Base-by-base conservation (phyloP, 495 filamentous ascomycete genomes). In the Geoglossum glabrum region DNA sequence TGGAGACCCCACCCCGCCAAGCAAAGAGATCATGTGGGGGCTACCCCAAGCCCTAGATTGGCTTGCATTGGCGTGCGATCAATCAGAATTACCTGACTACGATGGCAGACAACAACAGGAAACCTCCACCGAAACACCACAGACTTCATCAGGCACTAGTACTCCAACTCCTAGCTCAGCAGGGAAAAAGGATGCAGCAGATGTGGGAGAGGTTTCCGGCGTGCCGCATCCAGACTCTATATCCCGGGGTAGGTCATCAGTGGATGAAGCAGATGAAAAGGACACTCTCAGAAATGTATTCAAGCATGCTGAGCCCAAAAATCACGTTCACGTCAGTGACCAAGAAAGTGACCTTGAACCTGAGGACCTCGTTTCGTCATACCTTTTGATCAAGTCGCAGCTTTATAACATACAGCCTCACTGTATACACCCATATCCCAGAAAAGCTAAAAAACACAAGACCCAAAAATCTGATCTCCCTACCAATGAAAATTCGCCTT, bases 41-140 rank as follows among this genome's bases (percentile, higher is more conserved):
- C 69, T 96, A 50, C 83, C 92, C 58, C 87, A 92, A 65, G 77
- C 79, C n/a, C 62, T 96, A 30, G 85, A 94, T 62, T 95, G 86
- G 86, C 72, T 96, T 21, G 85, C 86, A 23, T 71, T 85, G 60
- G 76, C 87, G 61, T 84, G 79, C 63, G 70, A 75, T 17, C 70
- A 72, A 60, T 76, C 79, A 5, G 83, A 90, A 63, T 75, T 92
- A 31, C 81, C 82, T 1, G 54, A 15, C 38, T 56, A 56, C 54
- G 38, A 58, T 6, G 17, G 23, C 17, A 2, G 28, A n/a, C 49
- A 28, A 28, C 49, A 31, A 31, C 49, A 27, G 11, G 1, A 52
- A 2, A 50, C 26, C n/a, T 9, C 46, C 49, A 31, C 1, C 25
- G 28, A 31, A 27, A 52, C 49, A 7, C 49, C 49, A 27, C 49